Base-by-base conservation (phyloP, 2,329 filamentous ascomycete genomes). In the Hysterium pulicare region DNA sequence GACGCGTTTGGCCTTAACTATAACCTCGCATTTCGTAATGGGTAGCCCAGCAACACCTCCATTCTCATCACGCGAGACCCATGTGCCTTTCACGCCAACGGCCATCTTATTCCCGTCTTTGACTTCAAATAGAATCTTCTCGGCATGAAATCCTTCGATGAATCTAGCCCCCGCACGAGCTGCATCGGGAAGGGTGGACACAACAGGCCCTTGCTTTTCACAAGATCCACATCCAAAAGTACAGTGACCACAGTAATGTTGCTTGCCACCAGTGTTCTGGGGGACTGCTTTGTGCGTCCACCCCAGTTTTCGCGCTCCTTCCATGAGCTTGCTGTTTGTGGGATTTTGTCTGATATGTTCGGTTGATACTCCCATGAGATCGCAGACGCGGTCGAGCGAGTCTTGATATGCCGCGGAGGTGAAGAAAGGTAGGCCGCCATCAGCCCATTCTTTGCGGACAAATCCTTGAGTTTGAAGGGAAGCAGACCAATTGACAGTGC, bases 401-500 rank as follows among this genome's bases (percentile, higher is more conserved):
- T 78, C 75, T 60, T 95, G 89, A 57, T 85, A 96, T 16, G 84
- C 82, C 0, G 75, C 64, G 0, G 83, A 83, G 0, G 79, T 82
- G 62, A 95, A 94, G 55, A 95, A 84, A 0, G 78, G 75, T 19
- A 96, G 71, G 0, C 83, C 82, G 36, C 73, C 66, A 38, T 78
- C 72, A 0, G 87, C 83, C 90, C 91, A 96, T 67, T 95, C 88
- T 51, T 81, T 73, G 3, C 90, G 80, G 1, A 95, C 87, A 50
- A 76, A 86, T 20, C 79, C 81, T 59, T 91, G 87, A 0, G 87
- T 86, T 52, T 83, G 79, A 13, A 83, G 60, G 3, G 75, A 76
- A 5, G 80, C 79, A 19, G 73, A 86, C 90, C 90, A 96, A 66
- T 96, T 96, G 54, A 95, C 69, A 0, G 87, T 89, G 5, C 90